phyloP scores from a whole-genome alignment of 2,329 filamentous ascomycete genomes.

The Thyridium curvatum region DNA sequence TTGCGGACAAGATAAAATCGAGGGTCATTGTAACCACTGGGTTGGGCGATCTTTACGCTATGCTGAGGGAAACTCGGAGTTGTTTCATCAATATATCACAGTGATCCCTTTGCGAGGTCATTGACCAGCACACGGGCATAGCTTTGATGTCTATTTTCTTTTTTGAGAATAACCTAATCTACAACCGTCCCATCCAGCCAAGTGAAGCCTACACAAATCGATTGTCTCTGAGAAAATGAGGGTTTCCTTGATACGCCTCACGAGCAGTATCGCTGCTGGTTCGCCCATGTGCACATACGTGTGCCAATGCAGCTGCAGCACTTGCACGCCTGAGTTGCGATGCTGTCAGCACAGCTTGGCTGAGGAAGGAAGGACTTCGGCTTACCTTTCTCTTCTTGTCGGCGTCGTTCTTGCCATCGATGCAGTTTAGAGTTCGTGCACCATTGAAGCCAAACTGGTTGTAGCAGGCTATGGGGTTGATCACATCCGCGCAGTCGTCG shows the following conservation, averaged over 20 bases:
- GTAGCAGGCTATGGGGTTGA: slow-evolving; percentile 32
- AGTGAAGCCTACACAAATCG: too few species aligned
- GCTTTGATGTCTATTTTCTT: too few species aligned
- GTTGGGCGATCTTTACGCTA: neutral
- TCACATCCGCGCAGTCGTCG: slow-evolving; percentile 30
- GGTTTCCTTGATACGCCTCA: too few species aligned
- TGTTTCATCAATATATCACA: too few species aligned
- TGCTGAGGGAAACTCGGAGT: slow-evolving; percentile 19
- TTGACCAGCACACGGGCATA: too few species aligned
- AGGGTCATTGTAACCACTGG: neutral
- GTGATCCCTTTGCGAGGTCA: too few species aligned
- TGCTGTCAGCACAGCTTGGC: neutral
- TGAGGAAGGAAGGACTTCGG: neutral
- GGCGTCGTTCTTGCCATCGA: slow-evolving; percentile 24
- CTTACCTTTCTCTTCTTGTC: slow-evolving; percentile 24
- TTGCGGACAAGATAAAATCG: neutral
- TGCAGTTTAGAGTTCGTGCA: slow-evolving; percentile 26
- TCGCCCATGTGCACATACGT: slow-evolving; percentile 27
- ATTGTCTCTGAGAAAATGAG: too few species aligned
- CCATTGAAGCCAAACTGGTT: slow-evolving; percentile 27
- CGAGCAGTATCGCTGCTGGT: too few species aligned
- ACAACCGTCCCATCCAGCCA: too few species aligned
- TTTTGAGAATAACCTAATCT: too few species aligned
- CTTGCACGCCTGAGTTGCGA: slow-evolving; percentile 21
- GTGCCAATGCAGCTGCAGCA: slow-evolving; percentile 28